Evolutionary conservation across 352 stramenopile species (phyloP).

Genomic region (Globisporangium solare): DNA sequence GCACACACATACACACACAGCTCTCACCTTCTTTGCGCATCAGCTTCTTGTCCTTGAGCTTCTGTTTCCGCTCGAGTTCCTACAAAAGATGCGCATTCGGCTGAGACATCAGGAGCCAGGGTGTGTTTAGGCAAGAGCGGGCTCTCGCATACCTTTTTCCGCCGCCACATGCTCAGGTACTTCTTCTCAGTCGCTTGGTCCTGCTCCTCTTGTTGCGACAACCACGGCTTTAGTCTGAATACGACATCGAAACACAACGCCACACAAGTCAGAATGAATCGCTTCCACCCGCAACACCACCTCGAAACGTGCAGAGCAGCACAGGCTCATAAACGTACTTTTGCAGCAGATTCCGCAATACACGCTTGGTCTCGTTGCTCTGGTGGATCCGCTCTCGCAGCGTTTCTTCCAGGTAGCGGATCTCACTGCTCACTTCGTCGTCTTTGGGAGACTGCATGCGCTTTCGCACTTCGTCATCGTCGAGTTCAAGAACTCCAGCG

Average conservation of each 20-base stretch:
- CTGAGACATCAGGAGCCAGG: neutral
- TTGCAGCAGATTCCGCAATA: slow-evolving; percentile 48
- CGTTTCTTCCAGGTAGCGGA: slow-evolving; percentile 43
- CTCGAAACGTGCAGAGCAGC: neutral
- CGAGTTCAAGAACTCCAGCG: slow-evolving; percentile 48
- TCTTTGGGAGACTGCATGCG: slow-evolving; percentile 29
- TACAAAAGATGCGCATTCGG: slow-evolving; percentile 9
- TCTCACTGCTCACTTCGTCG: slow-evolving; percentile 64
- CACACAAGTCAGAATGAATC: too few species aligned
- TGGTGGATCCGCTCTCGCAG: slow-evolving; percentile 33
- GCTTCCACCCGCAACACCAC: neutral
- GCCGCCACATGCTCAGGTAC: slow-evolving; percentile 57
- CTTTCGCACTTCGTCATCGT: slow-evolving; percentile 20
- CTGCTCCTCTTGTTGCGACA: slow-evolving; percentile 39
- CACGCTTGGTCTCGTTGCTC: slow-evolving; percentile 61
- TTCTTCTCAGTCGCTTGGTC: slow-evolving; percentile 44
- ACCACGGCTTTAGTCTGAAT: slow-evolving; percentile 60
- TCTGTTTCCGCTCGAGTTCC: slow-evolving; percentile 68
- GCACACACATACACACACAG: neutral
- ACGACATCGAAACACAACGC: too few species aligned
- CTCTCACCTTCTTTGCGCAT: slow-evolving; percentile 49
- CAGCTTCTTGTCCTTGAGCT: slow-evolving; percentile 68
- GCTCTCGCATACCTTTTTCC: slow-evolving; percentile 44
- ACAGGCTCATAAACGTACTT: slow-evolving; percentile 21
- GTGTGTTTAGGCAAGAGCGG: neutral